Evolutionary conservation across 305 asterid species (phyloP).

Genomic region (Fraxinus xanthoxyloides): DNA sequence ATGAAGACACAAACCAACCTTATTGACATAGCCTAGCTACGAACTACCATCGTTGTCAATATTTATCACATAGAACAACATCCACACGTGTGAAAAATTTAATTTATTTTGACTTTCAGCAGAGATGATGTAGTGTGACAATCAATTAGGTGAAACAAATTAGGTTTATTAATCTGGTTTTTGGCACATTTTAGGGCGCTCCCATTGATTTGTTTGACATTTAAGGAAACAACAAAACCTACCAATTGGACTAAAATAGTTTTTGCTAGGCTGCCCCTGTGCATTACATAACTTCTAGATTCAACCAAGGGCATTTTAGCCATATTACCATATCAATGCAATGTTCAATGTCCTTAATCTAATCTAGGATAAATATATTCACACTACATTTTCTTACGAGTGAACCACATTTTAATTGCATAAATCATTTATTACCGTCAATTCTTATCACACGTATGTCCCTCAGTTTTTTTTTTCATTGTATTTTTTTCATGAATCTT

Average conservation of each 20-base stretch:
- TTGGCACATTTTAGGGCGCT: constrained; percentile 18
- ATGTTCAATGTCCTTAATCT: background rate
- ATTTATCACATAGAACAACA: background rate
- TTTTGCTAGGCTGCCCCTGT: background rate
- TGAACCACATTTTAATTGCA: no score
- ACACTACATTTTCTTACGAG: no score
- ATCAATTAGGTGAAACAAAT: background rate
- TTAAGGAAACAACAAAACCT: constrained; percentile 42
- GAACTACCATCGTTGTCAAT: background rate
- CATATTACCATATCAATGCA: background rate
- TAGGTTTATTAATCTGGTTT: background rate
- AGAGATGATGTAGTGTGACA: background rate
- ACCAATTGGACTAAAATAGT: constrained; percentile 31
- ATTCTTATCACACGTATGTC: no score
- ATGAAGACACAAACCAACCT: background rate
- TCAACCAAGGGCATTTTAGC: background rate
- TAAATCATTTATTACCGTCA: no score
- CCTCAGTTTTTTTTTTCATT: no score
- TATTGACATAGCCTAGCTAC: background rate
- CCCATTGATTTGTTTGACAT: constrained; percentile 39
- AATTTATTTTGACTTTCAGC: background rate
- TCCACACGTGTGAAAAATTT: background rate
- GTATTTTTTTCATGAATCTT: no score
- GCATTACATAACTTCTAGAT: background rate
- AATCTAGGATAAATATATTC: no score